Evolutionary conservation across 371 early-diverging fungal genomes (phyloP).

Genomic region (Blyttiomyces sp.): DNA sequence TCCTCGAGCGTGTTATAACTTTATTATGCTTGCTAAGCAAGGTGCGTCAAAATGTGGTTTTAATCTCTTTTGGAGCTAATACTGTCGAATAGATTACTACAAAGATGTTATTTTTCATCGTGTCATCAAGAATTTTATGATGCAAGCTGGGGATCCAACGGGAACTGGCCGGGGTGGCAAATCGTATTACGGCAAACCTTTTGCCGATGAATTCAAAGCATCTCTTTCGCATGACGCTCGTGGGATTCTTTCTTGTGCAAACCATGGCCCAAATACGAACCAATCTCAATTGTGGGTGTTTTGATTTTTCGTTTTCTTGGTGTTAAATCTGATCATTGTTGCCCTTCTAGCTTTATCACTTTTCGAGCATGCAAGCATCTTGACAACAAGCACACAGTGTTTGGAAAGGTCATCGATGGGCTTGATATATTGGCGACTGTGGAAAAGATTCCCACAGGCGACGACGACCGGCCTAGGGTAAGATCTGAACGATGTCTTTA

Average conservation of each 20-base stretch:
- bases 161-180: slow-evolving; percentile 89
- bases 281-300: slow-evolving; percentile 81
- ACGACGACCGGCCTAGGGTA: slow-evolving; percentile 65
- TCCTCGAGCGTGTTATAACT: slow-evolving; percentile 88
- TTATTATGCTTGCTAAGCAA: slow-evolving; percentile 75
- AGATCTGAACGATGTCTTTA: neutral
- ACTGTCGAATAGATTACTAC: slow-evolving; percentile 66
- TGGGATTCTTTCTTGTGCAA: slow-evolving; percentile 85
- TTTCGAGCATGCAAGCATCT: slow-evolving; percentile 76
- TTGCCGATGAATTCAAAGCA: slow-evolving; percentile 68
- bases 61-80: neutral
- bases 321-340: neutral
- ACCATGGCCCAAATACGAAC: slow-evolving; percentile 82
- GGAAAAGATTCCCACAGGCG: slow-evolving; percentile 71
- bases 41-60: slow-evolving; percentile 11
- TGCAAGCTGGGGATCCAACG: slow-evolving; percentile 94
- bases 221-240: slow-evolving; percentile 72
- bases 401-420: slow-evolving; percentile 72
- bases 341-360: slow-evolving; percentile 72
- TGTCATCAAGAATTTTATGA: slow-evolving; percentile 87
- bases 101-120: slow-evolving; percentile 80
- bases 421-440: slow-evolving; percentile 75
- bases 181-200: slow-evolving; percentile 75
- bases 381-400: slow-evolving; percentile 88
- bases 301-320: neutral